Percentiles rank a stretch among this genome's conserved stretches.
Conservation (phyloP, 208 protist genomes). For the Wallacemonas collosoma region DNA sequence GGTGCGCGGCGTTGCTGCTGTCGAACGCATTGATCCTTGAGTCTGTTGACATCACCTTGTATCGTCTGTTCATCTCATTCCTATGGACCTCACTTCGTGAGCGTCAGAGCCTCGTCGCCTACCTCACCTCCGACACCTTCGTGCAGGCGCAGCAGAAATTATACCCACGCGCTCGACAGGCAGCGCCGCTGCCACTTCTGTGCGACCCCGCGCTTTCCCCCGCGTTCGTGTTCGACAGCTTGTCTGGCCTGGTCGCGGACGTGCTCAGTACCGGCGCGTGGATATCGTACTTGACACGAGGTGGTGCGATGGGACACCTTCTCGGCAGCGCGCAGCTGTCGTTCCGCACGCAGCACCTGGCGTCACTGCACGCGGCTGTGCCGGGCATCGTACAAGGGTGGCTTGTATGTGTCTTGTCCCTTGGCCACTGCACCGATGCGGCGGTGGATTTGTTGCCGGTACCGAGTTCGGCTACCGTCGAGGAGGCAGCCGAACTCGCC, state of each 20-base stretch:
- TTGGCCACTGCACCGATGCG: conserved; percentile 41
- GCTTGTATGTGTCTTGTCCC: conserved; percentile 56
- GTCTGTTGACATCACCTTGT: conserved; percentile 63
- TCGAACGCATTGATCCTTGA: conserved; percentile 72
- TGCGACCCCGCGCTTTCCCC: conserved; percentile 40
- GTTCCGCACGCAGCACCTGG: conserved; percentile 76
- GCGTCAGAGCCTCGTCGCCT: conserved; percentile 47
- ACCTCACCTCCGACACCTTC: conserved; percentile 49
- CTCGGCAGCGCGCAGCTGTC: conserved; percentile 34
- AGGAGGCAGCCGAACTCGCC: conserved; percentile 8
- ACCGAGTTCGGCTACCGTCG: neutral
- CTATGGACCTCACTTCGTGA: conserved; percentile 45
- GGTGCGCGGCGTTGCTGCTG: conserved; percentile 58
- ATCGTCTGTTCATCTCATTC: conserved; percentile 50
- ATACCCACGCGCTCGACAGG: conserved; percentile 26
- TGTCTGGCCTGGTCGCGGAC: conserved; percentile 68
- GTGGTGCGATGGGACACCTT: conserved; percentile 63
- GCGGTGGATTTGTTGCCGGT: conserved; percentile 28
- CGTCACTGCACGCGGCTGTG: conserved; percentile 51
- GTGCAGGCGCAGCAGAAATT: conserved; percentile 36
- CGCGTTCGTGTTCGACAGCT: conserved; percentile 66
- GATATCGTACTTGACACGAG: conserved; percentile 70
- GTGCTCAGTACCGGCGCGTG: conserved; percentile 63
- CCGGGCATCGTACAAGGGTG: conserved; percentile 71
- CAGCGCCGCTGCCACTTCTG: conserved; percentile 25